These are phyloP conservation scores for Podosphaera fusca DNA, from an alignment of 2,329 filamentous ascomycete species.

Conservation along the genomic window DNA sequence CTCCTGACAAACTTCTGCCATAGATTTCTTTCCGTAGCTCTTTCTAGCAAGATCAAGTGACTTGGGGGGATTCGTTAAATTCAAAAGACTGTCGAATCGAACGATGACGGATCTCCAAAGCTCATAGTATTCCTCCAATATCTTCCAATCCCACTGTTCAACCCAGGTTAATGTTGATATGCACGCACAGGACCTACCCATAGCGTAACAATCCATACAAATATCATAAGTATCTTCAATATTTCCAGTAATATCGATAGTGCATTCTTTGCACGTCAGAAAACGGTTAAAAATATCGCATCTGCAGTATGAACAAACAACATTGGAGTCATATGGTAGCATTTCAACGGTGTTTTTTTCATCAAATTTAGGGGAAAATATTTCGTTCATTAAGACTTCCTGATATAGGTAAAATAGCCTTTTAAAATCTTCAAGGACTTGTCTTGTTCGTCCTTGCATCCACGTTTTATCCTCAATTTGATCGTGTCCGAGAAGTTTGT, in stretches of 20 bases:
- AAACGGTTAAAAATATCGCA: conserved; percentile 97
- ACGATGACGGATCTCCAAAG: conserved; percentile 62
- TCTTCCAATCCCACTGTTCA: conserved; percentile 75
- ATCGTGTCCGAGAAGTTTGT: conserved; percentile 32
- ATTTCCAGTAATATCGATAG: conserved; percentile 40
- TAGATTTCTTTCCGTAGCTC: conserved; percentile 46
- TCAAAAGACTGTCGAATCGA: conserved; percentile 43
- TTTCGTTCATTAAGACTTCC: conserved; percentile 61
- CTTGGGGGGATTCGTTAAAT: conserved; percentile 41
- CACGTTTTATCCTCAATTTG: conserved; percentile 20
- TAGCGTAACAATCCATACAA: conserved; percentile 96
- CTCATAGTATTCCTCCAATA: conserved; percentile 58
- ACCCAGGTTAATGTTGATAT: conserved; percentile 73
- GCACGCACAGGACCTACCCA: conserved; percentile 83
- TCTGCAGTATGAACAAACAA: conserved; percentile 88
- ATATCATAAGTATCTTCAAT: conserved; percentile 80
- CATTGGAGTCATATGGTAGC: conserved; percentile 65
- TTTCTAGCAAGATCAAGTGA: conserved; percentile 48
- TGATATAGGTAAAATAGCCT: conserved; percentile 58
- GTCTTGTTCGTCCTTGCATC: conserved; percentile 27
- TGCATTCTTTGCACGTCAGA: conserved; percentile 71
- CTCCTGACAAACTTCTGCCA: conserved; percentile 86
- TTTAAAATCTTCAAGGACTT: conserved; percentile 66
- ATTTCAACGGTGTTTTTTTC: conserved; percentile 50
- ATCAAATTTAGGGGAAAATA: conserved; percentile 41